These are phyloP conservation scores for Lactifluus volemus DNA, from an alignment of 768 basidiomycete species.

Conservation along the genomic window DNA sequence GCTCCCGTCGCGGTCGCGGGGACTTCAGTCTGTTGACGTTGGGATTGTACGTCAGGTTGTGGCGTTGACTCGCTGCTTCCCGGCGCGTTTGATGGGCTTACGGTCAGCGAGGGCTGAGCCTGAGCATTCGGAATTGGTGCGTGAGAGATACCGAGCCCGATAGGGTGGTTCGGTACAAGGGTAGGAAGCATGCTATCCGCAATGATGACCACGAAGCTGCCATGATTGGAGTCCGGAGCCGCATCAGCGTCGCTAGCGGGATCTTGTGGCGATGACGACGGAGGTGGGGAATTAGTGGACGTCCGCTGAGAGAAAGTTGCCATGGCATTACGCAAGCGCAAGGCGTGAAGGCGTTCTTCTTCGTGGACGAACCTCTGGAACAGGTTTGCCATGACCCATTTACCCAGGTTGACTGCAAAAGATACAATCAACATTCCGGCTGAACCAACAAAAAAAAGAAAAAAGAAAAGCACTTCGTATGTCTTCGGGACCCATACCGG, in stretches of 20 bases:
- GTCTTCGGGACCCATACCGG: slow-evolving; percentile 65
- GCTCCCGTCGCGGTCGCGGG: neutral
- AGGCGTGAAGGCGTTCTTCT: slow-evolving; percentile 37
- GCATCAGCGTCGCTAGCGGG: neutral
- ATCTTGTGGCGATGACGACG: neutral
- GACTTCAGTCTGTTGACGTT: neutral
- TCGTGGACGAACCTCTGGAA: slow-evolving; percentile 73
- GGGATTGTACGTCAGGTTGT: neutral
- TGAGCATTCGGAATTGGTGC: slow-evolving; percentile 11
- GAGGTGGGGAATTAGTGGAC: neutral
- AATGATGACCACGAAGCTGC: slow-evolving; percentile 39
- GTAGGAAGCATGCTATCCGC: slow-evolving; percentile 56
- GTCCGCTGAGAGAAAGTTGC: neutral
- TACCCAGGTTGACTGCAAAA: slow-evolving; percentile 75
- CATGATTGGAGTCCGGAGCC: slow-evolving; percentile 19
- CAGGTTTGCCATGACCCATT: slow-evolving; percentile 82
- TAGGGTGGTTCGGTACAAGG: slow-evolving; percentile 46
- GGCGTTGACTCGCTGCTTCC: neutral
- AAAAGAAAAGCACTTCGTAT: slow-evolving; percentile 52
- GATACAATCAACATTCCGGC: neutral
- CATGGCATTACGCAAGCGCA: slow-evolving; percentile 14
- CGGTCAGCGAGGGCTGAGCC: slow-evolving; percentile 19
- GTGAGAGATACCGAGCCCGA: slow-evolving; percentile 2
- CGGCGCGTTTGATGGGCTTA: neutral
- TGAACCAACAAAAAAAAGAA: neutral